Conservation (phyloP, 768 basidiomycete species). For the Suillus discolor region DNA sequence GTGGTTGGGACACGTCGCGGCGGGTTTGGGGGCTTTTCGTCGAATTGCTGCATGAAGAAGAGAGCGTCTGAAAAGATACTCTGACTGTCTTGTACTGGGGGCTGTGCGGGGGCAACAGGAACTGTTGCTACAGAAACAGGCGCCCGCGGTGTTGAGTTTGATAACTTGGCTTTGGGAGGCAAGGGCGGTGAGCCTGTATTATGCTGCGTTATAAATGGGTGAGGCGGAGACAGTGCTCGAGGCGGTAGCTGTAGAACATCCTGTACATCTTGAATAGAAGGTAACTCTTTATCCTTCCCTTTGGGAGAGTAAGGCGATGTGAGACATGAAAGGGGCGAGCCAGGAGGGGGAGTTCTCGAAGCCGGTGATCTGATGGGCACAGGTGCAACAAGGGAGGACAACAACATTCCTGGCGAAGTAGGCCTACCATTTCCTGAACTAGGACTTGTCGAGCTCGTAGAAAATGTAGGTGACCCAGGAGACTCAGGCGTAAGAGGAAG, state of each 20-base stretch:
- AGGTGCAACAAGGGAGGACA: background rate
- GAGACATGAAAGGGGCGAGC: slow-evolving; percentile 33
- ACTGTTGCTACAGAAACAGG: slow-evolving; percentile 17
- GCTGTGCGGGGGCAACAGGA: slow-evolving; percentile 31
- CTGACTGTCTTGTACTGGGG: slow-evolving; percentile 30
- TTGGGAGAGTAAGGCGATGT: slow-evolving; percentile 38
- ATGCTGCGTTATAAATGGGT: slow-evolving; percentile 17
- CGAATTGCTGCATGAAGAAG: slow-evolving; percentile 68
- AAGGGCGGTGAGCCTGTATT: slow-evolving; percentile 16
- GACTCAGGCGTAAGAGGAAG: slow-evolving; percentile 34
- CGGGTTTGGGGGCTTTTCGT: slow-evolving; percentile 31
- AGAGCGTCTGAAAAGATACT: slow-evolving; percentile 58
- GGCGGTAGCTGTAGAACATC: slow-evolving; percentile 14
- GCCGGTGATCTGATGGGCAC: slow-evolving; percentile 15
- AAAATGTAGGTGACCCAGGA: slow-evolving; percentile 16
- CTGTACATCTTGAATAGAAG: slow-evolving; percentile 35
- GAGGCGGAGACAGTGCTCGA: slow-evolving; percentile 11
- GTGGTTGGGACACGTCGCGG: slow-evolving; percentile 47
- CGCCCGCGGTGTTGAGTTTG: slow-evolving; percentile 20
- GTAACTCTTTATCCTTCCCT: slow-evolving; percentile 32
- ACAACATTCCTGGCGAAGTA: slow-evolving; percentile 2
- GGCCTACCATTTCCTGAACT: slow-evolving; percentile 1
- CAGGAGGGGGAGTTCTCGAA: slow-evolving; percentile 22
- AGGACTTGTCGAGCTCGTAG: background rate
- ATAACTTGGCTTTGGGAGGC: slow-evolving; percentile 25